A percentile compares a stretch with the other conserved stretches of the same genome.
These are phyloP conservation scores for Selenicereus undatus DNA, from an alignment of 148 eudicot genomes.

Conservation along the genomic window DNA sequence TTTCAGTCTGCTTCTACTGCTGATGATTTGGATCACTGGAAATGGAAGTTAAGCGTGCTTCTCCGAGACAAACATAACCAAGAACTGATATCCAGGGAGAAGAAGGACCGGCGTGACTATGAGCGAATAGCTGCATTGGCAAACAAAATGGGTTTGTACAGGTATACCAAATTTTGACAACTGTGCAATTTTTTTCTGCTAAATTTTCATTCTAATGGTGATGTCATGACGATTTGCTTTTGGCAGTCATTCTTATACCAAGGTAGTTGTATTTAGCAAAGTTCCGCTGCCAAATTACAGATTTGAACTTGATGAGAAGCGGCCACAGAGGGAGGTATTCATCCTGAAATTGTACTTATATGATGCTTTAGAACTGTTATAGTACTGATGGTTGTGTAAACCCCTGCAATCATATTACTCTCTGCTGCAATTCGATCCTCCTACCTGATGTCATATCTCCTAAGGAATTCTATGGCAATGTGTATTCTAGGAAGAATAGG, in stretches of 20 bases:
- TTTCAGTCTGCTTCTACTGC: slow-evolving; percentile 49
- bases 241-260: slow-evolving; percentile 79
- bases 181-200: not conserved
- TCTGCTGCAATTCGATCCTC: not conserved
- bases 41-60: slow-evolving; percentile 57
- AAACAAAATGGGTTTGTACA: slow-evolving; percentile 74
- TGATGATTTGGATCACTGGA: slow-evolving; percentile 68
- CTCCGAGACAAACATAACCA: slow-evolving; percentile 57
- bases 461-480: too few species aligned
- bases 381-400: not conserved
- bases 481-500: too few species aligned
- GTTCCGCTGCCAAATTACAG: slow-evolving; percentile 91
- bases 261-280: slow-evolving; percentile 90
- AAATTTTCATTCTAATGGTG: not conserved
- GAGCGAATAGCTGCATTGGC: slow-evolving; percentile 84
- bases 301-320: slow-evolving; percentile 96
- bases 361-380: not conserved
- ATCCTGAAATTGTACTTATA: not conserved
- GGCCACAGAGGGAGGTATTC: slow-evolving; percentile 93
- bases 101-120: slow-evolving; percentile 84
- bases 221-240: slow-evolving; percentile 12
- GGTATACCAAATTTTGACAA: slow-evolving; percentile 42
- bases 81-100: slow-evolving; percentile 89
- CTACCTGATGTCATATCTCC: too few species aligned
- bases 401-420: slow-evolving; percentile 1